phyloP scores from a whole-genome alignment of 2,329 filamentous ascomycete genomes.

The Cylindrodendrum hubeiense region DNA sequence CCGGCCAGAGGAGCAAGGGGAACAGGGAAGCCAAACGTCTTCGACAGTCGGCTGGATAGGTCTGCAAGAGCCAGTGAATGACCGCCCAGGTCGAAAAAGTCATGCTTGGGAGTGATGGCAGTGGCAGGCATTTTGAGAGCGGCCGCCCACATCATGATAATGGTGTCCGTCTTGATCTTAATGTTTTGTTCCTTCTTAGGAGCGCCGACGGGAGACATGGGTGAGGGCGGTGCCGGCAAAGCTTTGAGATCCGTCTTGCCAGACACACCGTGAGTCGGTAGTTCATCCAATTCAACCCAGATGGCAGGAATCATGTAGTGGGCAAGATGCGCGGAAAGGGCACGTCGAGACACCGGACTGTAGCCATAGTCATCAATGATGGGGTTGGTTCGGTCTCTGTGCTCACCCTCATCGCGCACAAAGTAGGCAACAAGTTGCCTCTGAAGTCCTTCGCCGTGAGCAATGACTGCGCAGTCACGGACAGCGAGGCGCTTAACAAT shows the following conservation, averaged over 20 bases:
- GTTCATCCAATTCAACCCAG: conserved; percentile 78
- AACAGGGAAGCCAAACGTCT: conserved; percentile 79
- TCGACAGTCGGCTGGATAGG: conserved; percentile 76
- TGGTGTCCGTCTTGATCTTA: conserved; percentile 74
- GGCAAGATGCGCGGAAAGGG: conserved; percentile 75
- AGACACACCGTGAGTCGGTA: conserved; percentile 83
- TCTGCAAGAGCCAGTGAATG: conserved; percentile 85
- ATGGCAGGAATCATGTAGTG: conserved; percentile 87
- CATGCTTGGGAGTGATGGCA: conserved; percentile 76
- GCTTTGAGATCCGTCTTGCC: conserved; percentile 82
- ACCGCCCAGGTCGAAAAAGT: conserved; percentile 85
- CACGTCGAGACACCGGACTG: conserved; percentile 75
- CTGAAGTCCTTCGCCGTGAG: conserved; percentile 82
- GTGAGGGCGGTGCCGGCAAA: conserved; percentile 73
- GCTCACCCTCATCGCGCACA: conserved; percentile 73
- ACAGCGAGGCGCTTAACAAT: conserved; percentile 79
- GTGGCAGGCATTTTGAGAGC: conserved; percentile 74
- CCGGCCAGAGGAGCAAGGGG: conserved; percentile 79
- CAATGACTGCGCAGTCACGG: conserved; percentile 76
- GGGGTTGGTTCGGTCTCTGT: conserved; percentile 69
- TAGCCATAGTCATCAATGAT: conserved; percentile 79
- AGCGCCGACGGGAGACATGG: conserved; percentile 56
- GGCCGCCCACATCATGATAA: conserved; percentile 79
- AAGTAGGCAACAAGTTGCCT: conserved; percentile 83
- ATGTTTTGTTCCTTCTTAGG: conserved; percentile 67